Base-by-base conservation (phyloP, 2,329 filamentous ascomycete genomes). In the Zalaria sp. region DNA sequence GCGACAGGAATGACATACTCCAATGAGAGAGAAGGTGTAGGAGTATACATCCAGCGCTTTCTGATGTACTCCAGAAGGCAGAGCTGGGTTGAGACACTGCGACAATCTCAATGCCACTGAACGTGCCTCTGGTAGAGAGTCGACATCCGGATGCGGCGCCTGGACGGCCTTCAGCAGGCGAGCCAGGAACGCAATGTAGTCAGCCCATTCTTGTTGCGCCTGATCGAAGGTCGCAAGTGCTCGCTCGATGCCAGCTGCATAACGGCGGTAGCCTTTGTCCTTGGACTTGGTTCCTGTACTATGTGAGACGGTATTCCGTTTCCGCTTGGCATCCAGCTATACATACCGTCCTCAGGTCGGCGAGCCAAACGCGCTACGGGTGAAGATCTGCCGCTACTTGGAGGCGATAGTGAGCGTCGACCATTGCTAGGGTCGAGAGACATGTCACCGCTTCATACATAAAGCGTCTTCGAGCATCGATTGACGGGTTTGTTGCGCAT, bases 161-260 rank as follows among this genome's bases (percentile, higher is more conserved):
- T 98, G 91, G 25, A 98, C 72, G 32, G 89, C 86, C 77, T 95
- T 96, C 47, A 94, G 70, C 38, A 98, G 71, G 47, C 86, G 79
- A 57, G 84, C 93, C 43, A 98, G 67, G 59, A 96, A 98, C 11
- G 89, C 94, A 55, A 98, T 98, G 59, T 98, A 98, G 65, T 98
- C 91, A 38, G 93, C 91, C 91, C 91, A 98, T 77, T 98, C 91
- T 64, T 96, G 87, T 51, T 95, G 71, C 27, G 86, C 79, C 10
- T 85, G 88, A 58, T 98, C 91, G 66, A 95, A 98, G 29, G 94
- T 72, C 37, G 83, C 76, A 47, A 98, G 72, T 29, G 87, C 83
- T 60, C 87, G 78, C 56, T 96, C 89, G 50, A 98, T 80, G 44
- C 79, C 83, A 38, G 81, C 77, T 36, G 87, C 86, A 75, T 96